Evolutionary conservation across 768 basidiomycete genomes (phyloP).

Genomic region (Termitomyces eurrhizus): DNA sequence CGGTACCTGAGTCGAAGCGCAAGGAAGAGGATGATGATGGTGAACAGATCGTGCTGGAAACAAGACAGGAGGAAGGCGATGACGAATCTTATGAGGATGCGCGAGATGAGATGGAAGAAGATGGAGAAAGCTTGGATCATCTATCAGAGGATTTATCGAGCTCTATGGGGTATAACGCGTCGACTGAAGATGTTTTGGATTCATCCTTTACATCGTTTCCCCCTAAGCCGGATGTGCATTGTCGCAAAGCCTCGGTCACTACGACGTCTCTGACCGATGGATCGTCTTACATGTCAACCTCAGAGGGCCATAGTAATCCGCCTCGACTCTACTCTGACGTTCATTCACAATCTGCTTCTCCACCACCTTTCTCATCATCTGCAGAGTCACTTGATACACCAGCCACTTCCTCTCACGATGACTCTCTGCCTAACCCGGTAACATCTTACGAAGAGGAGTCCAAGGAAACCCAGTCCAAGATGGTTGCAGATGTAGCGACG

Average conservation of each 20-base stretch:
- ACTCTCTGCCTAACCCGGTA: constrained; percentile 35
- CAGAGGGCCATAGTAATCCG: constrained; percentile 21
- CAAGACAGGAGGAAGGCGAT: constrained; percentile 20
- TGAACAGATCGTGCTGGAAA: constrained; percentile 20
- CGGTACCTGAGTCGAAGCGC: constrained; percentile 18
- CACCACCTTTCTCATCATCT: constrained; percentile 54
- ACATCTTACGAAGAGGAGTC: constrained; percentile 24
- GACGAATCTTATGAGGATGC: constrained; percentile 25
- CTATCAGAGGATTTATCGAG: constrained; percentile 26
- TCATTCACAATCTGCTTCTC: constrained; percentile 25
- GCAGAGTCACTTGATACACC: constrained; percentile 59
- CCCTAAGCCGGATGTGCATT: not conserved
- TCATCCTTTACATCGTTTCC: constrained; percentile 9
- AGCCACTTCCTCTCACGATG: constrained; percentile 48
- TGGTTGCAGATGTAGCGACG: constrained; percentile 23
- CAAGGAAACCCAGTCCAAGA: constrained; percentile 19
- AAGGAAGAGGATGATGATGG: constrained; percentile 29
- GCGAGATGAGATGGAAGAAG: constrained; percentile 23
- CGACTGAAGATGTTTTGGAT: constrained; percentile 26
- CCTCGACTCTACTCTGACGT: constrained; percentile 11
- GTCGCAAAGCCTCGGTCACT: constrained; percentile 12
- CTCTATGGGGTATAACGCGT: constrained; percentile 33
- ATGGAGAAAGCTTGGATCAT: constrained; percentile 22
- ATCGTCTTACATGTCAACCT: constrained; percentile 28
- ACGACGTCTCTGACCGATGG: constrained; percentile 19